Percentiles rank a stretch among this genome's conserved stretches.
phyloP scores from a whole-genome alignment of 2,329 filamentous ascomycete species.

The Fonsecaea multimorphosa region DNA sequence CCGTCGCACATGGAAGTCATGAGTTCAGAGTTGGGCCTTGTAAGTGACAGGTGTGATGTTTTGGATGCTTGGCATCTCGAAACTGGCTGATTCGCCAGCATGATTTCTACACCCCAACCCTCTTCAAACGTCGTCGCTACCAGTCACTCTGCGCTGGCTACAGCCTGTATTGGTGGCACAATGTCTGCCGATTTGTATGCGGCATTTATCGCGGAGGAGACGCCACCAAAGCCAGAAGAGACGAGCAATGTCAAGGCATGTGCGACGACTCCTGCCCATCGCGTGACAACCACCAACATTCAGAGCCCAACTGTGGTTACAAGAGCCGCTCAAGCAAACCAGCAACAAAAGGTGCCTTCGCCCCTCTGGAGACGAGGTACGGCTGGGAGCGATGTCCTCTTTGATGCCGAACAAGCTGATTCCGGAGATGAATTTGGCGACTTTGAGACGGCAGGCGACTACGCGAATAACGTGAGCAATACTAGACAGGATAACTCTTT shows the following conservation, averaged over 20 bases:
- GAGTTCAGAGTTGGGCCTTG: background rate
- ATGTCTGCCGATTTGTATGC: slow-evolving; percentile 64
- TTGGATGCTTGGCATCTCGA: slow-evolving; percentile 5
- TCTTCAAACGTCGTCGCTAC: background rate
- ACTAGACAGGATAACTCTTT: background rate
- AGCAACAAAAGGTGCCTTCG: background rate
- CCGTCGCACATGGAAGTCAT: background rate
- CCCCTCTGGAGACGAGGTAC: slow-evolving; percentile 31
- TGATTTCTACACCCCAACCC: no score
- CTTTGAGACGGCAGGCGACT: slow-evolving; percentile 63
- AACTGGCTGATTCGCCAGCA: no score
- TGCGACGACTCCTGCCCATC: background rate
- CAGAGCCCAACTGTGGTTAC: background rate
- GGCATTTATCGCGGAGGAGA: slow-evolving; percentile 51
- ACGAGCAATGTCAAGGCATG: background rate
- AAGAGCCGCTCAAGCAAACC: background rate
- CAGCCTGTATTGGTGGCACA: slow-evolving; percentile 2
- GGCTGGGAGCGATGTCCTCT: slow-evolving; percentile 61
- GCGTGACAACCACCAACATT: background rate
- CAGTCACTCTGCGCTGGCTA: background rate
- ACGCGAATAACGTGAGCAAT: background rate
- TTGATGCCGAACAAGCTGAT: slow-evolving; percentile 67
- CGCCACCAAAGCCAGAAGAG: background rate
- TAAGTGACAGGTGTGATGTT: background rate
- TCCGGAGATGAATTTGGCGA: slow-evolving; percentile 63